Evolutionary conservation across 2,329 filamentous ascomycete genomes (phyloP).

Genomic region (Calonectria hawksworthii): DNA sequence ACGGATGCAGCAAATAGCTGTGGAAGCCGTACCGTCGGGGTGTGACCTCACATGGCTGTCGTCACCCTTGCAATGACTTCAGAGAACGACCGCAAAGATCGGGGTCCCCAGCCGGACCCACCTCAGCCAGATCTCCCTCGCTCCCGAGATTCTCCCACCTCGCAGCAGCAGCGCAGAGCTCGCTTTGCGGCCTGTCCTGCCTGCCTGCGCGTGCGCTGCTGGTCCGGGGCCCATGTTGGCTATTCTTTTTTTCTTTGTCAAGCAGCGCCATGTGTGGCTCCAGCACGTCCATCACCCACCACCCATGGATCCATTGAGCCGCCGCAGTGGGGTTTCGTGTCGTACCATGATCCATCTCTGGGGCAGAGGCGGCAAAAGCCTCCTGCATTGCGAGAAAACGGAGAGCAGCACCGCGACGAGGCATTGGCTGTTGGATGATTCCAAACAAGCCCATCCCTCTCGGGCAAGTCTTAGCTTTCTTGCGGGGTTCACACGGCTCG

Average conservation of each 20-base stretch:
- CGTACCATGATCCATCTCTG: slow-evolving; percentile 11
- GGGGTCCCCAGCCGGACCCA: slow-evolving; percentile 35
- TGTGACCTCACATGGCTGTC: slow-evolving; percentile 8
- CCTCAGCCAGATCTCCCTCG: slow-evolving; percentile 37
- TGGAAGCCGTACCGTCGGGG: neutral
- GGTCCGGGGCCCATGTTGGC: neutral
- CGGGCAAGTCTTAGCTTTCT: slow-evolving; percentile 20
- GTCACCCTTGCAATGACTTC: slow-evolving; percentile 17
- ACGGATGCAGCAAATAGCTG: neutral
- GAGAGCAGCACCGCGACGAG: neutral
- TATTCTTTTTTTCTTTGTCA: neutral
- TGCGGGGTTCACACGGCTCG: slow-evolving; percentile 38
- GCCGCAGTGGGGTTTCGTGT: slow-evolving; percentile 17
- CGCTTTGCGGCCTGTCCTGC: slow-evolving; percentile 11
- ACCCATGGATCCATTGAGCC: slow-evolving; percentile 14
- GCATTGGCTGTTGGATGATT: slow-evolving; percentile 4
- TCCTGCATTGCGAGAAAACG: neutral
- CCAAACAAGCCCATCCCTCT: slow-evolving; percentile 18
- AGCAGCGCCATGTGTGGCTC: neutral
- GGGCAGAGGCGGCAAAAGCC: slow-evolving; percentile 19
- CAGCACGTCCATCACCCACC: neutral
- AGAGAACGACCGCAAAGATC: slow-evolving; percentile 39
- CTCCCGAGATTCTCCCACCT: slow-evolving; percentile 30
- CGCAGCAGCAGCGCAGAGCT: slow-evolving; percentile 15
- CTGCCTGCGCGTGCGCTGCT: neutral